A percentile compares a stretch with the other conserved stretches of the same genome.
phyloP scores from a whole-genome alignment of 108 stramenopile species.

The Parmales sp. region DNA sequence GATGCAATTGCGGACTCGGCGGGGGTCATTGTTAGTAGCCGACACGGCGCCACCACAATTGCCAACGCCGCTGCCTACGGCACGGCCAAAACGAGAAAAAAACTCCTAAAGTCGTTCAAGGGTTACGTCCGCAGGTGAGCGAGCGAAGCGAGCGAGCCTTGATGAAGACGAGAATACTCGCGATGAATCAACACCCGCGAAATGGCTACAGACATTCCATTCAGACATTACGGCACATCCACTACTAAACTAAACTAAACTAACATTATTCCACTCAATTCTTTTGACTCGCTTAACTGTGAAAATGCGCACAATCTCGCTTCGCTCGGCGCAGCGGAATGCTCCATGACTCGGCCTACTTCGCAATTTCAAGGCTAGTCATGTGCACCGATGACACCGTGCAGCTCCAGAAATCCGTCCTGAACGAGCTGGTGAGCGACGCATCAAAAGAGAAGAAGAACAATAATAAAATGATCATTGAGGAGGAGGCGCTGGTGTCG shows the following conservation, averaged over 20 bases:
- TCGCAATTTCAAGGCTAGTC: conserved; percentile 68
- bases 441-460: conserved; percentile 16
- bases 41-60: conserved; percentile 68
- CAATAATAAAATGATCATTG: conserved; percentile 14
- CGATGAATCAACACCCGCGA: no score
- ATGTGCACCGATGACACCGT: conserved; percentile 90
- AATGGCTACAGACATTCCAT: no score
- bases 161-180: no score
- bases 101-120: conserved; percentile 78
- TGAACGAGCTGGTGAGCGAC: conserved; percentile 59
- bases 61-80: conserved; percentile 72
- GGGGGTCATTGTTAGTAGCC: conserved; percentile 74
- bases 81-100: conserved; percentile 77
- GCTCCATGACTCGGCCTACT: conserved; percentile 78
- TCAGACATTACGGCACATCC: no score
- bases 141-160: no score
- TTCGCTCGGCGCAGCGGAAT: no score
- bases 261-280: no score
- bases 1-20: no score
- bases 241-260: no score
- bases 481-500: conserved; percentile 15
- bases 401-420: conserved; percentile 73
- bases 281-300: no score
- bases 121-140: conserved; percentile 74
- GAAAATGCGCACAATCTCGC: no score